Conservation (phyloP, 2,329 filamentous ascomycete genomes). For the Polytolypa hystricis region DNA sequence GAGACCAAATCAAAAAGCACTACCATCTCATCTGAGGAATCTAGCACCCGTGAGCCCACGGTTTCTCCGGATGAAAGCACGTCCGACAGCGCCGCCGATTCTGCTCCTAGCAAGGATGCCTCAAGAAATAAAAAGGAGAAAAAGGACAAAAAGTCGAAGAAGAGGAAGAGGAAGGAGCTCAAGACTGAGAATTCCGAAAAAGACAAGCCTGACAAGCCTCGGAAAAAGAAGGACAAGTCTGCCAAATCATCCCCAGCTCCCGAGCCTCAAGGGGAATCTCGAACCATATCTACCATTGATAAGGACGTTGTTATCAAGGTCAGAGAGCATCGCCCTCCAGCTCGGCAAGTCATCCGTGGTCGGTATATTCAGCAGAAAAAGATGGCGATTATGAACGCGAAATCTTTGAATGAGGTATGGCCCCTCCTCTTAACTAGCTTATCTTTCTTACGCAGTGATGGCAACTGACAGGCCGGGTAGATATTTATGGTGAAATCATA, state of each 20-base stretch:
- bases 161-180: constrained; percentile 20
- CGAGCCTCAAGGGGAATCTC: constrained; percentile 24
- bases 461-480: constrained; percentile 13
- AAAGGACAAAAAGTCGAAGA: constrained; percentile 19
- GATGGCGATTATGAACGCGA: constrained; percentile 67
- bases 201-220: constrained; percentile 38
- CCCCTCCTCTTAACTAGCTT: not conserved
- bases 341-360: constrained; percentile 63
- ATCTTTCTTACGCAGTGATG: too few relatives aligned
- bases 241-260: not conserved
- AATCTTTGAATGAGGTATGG: constrained; percentile 73
- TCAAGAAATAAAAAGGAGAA: constrained; percentile 22
- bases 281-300: constrained; percentile 34
- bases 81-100: not conserved
- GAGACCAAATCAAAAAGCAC: constrained; percentile 18
- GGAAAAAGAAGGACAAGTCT: constrained; percentile 14
- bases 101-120: constrained; percentile 13
- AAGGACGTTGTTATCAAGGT: constrained; percentile 37
- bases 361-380: constrained; percentile 83
- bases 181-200: constrained; percentile 14
- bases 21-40: constrained; percentile 21
- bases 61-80: not conserved
- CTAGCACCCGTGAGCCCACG: constrained; percentile 14
- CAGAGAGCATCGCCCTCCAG: constrained; percentile 36
- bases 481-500: constrained; percentile 25